These are phyloP conservation scores for Helichrysum umbraculigerum DNA, from an alignment of 129 eudicot genomes.

Conservation along the genomic window DNA sequence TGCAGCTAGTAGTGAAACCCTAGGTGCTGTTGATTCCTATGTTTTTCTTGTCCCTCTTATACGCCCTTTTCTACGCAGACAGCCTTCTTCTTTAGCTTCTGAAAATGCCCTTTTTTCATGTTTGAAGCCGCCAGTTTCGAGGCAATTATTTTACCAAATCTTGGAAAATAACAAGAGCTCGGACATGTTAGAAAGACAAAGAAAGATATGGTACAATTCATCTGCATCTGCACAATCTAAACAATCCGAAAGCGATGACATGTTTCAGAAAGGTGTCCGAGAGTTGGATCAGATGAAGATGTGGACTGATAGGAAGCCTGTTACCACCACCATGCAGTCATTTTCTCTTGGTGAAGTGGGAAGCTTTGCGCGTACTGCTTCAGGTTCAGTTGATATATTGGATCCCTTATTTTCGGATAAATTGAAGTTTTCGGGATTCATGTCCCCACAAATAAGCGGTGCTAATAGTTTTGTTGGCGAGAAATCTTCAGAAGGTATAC, in stretches of 20 bases:
- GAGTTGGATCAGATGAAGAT: conserved; percentile 68
- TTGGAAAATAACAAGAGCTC: conserved; percentile 82
- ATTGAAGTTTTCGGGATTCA: conserved; percentile 83
- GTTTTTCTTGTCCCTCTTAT: conserved; percentile 87
- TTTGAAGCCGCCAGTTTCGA: conserved; percentile 81
- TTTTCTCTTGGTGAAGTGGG: conserved; percentile 48
- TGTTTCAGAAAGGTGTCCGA: conserved; percentile 48
- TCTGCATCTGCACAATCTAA: conserved; percentile 68
- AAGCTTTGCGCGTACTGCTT: conserved; percentile 45
- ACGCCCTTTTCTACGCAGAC: conserved; percentile 88
- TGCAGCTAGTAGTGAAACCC: conserved; percentile 83
- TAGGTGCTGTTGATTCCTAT: conserved; percentile 93
- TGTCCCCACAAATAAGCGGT: conserved; percentile 80
- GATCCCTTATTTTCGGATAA: conserved; percentile 70
- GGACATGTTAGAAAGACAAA: conserved; percentile 96
- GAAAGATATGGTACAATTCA: conserved; percentile 94
- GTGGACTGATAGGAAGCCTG: conserved; percentile 67
- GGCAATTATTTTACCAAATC: conserved; percentile 63
- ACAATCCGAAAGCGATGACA: conserved; percentile 52
- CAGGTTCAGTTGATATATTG: conserved; percentile 45
- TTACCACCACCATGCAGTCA: conserved; percentile 31
- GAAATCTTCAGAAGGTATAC: conserved; percentile 88
- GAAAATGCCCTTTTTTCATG: conserved; percentile 76
- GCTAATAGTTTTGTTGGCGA: conserved; percentile 52
- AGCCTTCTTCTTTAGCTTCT: conserved; percentile 81